These are phyloP conservation scores for Psilocybe cyanescens DNA, from an alignment of 768 basidiomycete genomes.

Conservation along the genomic window DNA sequence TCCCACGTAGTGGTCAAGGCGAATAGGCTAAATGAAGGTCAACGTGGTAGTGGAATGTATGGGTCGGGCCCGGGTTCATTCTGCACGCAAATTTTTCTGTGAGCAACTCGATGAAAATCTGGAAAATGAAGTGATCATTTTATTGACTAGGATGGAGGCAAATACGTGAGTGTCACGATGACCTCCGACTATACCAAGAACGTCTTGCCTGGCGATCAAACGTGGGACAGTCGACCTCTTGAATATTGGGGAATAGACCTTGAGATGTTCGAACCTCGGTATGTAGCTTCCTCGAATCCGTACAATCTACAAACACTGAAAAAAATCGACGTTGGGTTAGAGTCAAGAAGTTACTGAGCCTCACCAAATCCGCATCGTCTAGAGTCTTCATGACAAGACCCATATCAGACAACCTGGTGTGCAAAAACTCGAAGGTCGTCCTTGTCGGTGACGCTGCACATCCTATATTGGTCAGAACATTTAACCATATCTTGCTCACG, in stretches of 20 bases:
- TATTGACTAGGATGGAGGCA: constrained; percentile 3
- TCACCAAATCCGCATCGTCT: background rate
- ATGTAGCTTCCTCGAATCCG: background rate
- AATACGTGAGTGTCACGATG: constrained; percentile 2
- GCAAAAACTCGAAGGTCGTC: constrained; percentile 12
- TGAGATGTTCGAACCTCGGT: constrained; percentile 8
- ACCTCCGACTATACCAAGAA: constrained; percentile 3
- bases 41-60: background rate
- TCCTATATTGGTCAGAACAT: constrained; percentile 9
- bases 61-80: background rate
- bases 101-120: background rate
- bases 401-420: background rate
- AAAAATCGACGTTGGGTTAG: background rate
- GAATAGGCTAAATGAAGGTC: background rate
- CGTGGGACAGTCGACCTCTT: constrained; percentile 3
- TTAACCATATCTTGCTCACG: background rate
- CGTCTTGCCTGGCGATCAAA: constrained; percentile 2
- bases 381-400: constrained; percentile 8
- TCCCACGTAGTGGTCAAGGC: too few relatives aligned
- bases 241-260: constrained; percentile 6
- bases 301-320: background rate
- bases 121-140: background rate
- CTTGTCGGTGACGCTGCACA: constrained; percentile 14
- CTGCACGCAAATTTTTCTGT: background rate
- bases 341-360: constrained; percentile 2